Percentiles rank a stretch among this genome's conserved stretches.
Conservation (phyloP, 164 flowering plant genomes). For the Vitis riparia region DNA sequence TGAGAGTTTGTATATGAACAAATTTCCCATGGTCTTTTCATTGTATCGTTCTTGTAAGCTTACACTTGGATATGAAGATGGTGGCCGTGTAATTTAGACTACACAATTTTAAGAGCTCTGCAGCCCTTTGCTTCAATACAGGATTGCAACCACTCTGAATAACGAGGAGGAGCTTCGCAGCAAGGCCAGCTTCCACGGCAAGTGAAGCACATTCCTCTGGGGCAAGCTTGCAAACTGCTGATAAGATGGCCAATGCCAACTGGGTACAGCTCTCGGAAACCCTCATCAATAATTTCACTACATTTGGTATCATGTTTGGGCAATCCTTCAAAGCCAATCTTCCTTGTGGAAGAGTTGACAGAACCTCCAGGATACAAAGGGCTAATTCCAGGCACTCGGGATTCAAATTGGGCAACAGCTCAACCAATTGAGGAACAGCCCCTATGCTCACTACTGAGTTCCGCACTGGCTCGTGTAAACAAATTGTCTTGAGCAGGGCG, state of each 20-base stretch:
- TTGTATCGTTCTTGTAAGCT: constrained; percentile 88
- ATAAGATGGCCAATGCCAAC: constrained; percentile 67
- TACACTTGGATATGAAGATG: constrained; percentile 89
- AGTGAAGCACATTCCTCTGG: constrained; percentile 74
- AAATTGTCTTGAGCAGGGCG: constrained; percentile 55
- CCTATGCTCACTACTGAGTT: constrained; percentile 67
- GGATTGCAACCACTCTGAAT: constrained; percentile 91
- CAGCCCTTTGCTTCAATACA: constrained; percentile 67
- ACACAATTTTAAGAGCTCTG: constrained; percentile 84
- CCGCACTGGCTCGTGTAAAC: constrained; percentile 49
- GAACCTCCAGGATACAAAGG: constrained; percentile 53
- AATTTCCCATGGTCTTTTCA: constrained; percentile 22
- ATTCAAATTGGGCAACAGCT: constrained; percentile 55
- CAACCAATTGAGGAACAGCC: constrained; percentile 70
- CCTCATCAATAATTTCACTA: constrained; percentile 75
- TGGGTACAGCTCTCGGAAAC: constrained; percentile 80
- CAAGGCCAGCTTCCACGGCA: constrained; percentile 86
- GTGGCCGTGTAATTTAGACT: constrained; percentile 77
- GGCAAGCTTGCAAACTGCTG: constrained; percentile 69
- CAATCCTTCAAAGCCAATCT: constrained; percentile 64
- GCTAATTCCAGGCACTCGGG: constrained; percentile 69
- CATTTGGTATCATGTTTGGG: constrained; percentile 57
- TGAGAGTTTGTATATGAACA: no score
- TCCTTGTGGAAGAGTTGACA: constrained; percentile 60
- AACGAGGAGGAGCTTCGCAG: constrained; percentile 84